phyloP scores from a whole-genome alignment of 306 rosid genomes.

The Argentina anserina region DNA sequence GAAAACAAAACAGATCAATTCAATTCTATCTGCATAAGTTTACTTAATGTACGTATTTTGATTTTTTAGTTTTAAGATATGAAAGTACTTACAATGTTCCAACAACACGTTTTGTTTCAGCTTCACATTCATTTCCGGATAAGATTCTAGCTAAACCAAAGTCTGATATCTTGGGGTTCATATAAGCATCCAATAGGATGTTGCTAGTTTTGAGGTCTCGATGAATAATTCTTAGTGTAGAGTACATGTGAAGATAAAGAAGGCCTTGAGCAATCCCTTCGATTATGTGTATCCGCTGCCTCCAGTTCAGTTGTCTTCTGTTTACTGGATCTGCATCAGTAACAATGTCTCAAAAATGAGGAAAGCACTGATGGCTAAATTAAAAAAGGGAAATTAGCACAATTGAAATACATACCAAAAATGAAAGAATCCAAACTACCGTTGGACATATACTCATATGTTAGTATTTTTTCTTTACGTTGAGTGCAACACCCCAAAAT shows the following conservation, averaged over 20 bases:
- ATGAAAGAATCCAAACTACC: constrained; percentile 36
- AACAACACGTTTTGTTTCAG: constrained; percentile 19
- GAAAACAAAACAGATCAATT: neutral
- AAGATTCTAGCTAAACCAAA: constrained; percentile 23
- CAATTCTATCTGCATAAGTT: neutral
- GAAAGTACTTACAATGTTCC: constrained; percentile 17
- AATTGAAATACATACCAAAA: constrained; percentile 19
- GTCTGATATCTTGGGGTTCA: constrained; percentile 30
- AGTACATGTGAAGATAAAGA: constrained; percentile 30
- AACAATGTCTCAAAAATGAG: neutral
- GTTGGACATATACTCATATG: constrained; percentile 34
- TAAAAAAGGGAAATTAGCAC: neutral
- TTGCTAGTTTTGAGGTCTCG: constrained; percentile 19
- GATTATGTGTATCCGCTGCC: constrained; percentile 12
- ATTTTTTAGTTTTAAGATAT: neutral
- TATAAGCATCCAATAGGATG: constrained; percentile 13
- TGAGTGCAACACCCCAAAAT: constrained; percentile 34
- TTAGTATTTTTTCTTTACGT: constrained; percentile 23
- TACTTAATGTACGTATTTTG: too few species aligned
- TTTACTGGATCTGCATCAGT: constrained; percentile 14
- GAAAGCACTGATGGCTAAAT: neutral
- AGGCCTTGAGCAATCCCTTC: constrained; percentile 29
- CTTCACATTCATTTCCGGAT: neutral
- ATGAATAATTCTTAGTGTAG: constrained; percentile 25
- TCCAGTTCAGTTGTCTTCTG: constrained; percentile 3